These are phyloP conservation scores for Penicillium crystallinum DNA, from an alignment of 495 filamentous ascomycete genomes.

Conservation along the genomic window DNA sequence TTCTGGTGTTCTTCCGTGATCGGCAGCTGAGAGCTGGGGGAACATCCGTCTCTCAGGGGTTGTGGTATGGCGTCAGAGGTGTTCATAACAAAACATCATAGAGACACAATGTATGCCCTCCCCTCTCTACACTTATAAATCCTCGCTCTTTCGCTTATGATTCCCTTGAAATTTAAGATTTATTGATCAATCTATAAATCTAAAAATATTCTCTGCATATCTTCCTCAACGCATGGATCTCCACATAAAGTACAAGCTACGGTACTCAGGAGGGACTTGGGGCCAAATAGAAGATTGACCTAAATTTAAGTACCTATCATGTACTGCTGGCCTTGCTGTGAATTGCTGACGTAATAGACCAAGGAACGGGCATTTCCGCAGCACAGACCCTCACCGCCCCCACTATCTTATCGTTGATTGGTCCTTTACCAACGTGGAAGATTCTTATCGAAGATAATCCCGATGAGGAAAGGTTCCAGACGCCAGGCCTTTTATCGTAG, in stretches of 20 bases:
- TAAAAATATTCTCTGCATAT: conserved; percentile 6
- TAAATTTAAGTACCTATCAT: not conserved
- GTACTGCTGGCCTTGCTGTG: not conserved
- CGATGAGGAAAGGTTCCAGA: conserved; percentile 27
- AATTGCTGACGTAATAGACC: not conserved
- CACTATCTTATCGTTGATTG: conserved; percentile 2
- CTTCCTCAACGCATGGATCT: conserved; percentile 4
- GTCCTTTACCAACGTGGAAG: conserved; percentile 8
- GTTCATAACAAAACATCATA: too few relatives aligned
- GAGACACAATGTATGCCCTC: too few relatives aligned
- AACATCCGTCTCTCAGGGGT: conserved; percentile 5
- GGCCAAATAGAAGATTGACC: not conserved
- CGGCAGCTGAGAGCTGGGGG: conserved; percentile 5
- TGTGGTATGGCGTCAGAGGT: not conserved
- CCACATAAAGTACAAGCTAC: conserved; percentile 1
- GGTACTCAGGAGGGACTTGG: not conserved
- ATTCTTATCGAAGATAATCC: conserved; percentile 19
- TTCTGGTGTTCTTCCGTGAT: conserved; percentile 4
- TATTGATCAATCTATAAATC: conserved; percentile 3
- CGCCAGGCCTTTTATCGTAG: not conserved
- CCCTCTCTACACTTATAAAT: too few relatives aligned
- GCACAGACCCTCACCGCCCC: conserved; percentile 11
- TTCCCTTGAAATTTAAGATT: not conserved
- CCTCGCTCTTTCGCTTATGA: too few relatives aligned
- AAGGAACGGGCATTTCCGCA: not conserved